These are phyloP conservation scores for Phycomyces nitens DNA, from an alignment of 192 early-diverging fungal genomes.

Conservation along the genomic window DNA sequence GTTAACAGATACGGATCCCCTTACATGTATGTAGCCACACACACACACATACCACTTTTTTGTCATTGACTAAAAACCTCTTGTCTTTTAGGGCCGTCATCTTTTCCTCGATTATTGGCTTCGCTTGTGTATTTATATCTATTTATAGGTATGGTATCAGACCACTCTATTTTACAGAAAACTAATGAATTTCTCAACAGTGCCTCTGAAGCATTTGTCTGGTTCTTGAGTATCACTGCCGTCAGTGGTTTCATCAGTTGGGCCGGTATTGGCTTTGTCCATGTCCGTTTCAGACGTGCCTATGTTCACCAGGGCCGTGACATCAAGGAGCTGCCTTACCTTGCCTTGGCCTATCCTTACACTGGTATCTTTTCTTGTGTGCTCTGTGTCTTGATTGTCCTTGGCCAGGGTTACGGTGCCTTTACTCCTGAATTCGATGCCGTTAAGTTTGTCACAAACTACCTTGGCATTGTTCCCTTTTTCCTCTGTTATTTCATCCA, in stretches of 20 bases:
- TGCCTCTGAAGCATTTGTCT: conserved; percentile 49
- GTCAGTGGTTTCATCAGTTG: conserved; percentile 81
- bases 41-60: not conserved
- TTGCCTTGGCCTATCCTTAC: conserved; percentile 61
- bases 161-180: not conserved
- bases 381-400: conserved; percentile 54
- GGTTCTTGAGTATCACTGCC: conserved; percentile 57
- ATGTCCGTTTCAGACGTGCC: conserved; percentile 77
- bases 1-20: conserved; percentile 60
- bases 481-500: conserved; percentile 52
- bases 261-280: conserved; percentile 71
- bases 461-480: conserved; percentile 61
- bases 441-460: conserved; percentile 49
- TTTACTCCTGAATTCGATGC: conserved; percentile 50
- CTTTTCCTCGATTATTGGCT: conserved; percentile 53
- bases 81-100: conserved; percentile 41
- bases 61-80: too few relatives aligned
- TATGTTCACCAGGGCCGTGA: conserved; percentile 63
- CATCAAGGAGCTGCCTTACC: conserved; percentile 61
- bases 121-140: conserved; percentile 49
- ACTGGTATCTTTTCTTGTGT: conserved; percentile 59
- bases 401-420: conserved; percentile 58
- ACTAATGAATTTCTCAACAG: conserved; percentile 1
- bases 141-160: conserved; percentile 29
- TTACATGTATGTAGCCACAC: conserved; percentile 14